Conservation (phyloP, 1,284 basidiomycete species). For the Boletus smithii region DNA sequence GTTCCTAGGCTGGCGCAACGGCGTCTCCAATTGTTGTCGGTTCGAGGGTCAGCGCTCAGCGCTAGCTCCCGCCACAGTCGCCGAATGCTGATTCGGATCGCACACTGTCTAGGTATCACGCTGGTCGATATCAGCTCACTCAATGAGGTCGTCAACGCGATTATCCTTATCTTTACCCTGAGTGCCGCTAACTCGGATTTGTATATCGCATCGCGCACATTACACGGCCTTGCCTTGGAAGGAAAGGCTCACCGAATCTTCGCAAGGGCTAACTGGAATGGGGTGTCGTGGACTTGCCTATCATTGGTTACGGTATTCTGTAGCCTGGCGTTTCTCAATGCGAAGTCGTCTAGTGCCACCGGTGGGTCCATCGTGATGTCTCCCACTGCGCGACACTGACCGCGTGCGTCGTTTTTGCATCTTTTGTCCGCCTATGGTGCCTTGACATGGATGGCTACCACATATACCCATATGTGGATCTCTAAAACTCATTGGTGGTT, state of each 20-base stretch:
- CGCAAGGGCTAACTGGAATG: conserved; percentile 53
- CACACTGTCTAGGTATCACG: conserved; percentile 19
- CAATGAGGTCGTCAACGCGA: conserved; percentile 60
- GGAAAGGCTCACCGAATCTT: conserved; percentile 60
- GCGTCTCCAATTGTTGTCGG: conserved; percentile 80
- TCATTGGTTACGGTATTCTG: conserved; percentile 59
- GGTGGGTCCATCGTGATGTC: conserved; percentile 32
- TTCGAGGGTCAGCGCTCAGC: conserved; percentile 30
- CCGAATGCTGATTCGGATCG: not conserved
- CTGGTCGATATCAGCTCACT: conserved; percentile 70
- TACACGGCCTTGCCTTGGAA: conserved; percentile 68
- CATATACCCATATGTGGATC: conserved; percentile 61
- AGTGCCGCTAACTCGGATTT: conserved; percentile 73
- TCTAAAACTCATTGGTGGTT: not conserved
- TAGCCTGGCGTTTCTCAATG: conserved; percentile 59
- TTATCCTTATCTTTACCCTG: conserved; percentile 70
- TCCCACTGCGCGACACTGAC: conserved; percentile 1
- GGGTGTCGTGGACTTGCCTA: conserved; percentile 56
- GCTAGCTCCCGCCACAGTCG: conserved; percentile 13
- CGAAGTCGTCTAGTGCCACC: conserved; percentile 48
- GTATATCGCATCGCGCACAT: conserved; percentile 68
- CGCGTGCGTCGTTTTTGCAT: conserved; percentile 48
- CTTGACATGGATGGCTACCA: conserved; percentile 68
- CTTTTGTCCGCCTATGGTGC: conserved; percentile 67
- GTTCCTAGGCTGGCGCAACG: conserved; percentile 58